Percentiles rank a stretch among this genome's conserved stretches.
Conservation (phyloP, 768 basidiomycete genomes). For the Leccinum arenicola region DNA sequence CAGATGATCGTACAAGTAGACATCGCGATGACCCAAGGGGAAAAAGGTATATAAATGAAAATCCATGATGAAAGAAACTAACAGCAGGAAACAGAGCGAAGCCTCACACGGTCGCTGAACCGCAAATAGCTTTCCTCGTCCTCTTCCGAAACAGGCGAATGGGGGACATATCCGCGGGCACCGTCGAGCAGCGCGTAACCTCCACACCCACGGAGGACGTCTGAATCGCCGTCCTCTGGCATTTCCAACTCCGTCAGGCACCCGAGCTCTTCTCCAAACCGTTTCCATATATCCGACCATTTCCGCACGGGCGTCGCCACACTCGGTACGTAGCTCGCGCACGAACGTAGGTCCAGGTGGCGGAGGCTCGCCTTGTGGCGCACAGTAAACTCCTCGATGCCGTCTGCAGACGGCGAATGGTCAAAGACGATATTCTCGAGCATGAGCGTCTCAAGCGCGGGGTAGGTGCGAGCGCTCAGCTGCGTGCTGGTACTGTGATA, state of each 20-base stretch:
- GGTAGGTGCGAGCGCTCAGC: constrained; percentile 22
- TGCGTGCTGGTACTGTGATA: constrained; percentile 28
- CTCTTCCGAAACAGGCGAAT: constrained; percentile 11
- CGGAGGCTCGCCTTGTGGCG: constrained; percentile 28
- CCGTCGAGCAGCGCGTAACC: constrained; percentile 27
- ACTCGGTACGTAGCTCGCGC: constrained; percentile 26
- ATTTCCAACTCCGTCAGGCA: constrained; percentile 23
- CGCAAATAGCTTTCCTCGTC: constrained; percentile 11
- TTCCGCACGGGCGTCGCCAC: constrained; percentile 15
- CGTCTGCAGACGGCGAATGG: constrained; percentile 15
- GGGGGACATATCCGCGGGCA: constrained; percentile 22
- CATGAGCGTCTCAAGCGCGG: constrained; percentile 25
- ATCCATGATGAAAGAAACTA: neutral
- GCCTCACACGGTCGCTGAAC: constrained; percentile 13
- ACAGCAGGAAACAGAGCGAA: constrained; percentile 1
- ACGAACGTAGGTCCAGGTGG: constrained; percentile 24
- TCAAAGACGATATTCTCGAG: constrained; percentile 32
- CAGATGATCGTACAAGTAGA: neutral
- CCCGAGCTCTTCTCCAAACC: constrained; percentile 20
- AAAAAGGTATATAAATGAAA: neutral
- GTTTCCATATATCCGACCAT: constrained; percentile 30
- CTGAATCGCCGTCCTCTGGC: neutral
- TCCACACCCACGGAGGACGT: neutral
- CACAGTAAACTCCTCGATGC: constrained; percentile 31
- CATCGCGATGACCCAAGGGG: neutral